phyloP scores from a whole-genome alignment of 768 basidiomycete genomes.

The Galerina sulciceps region DNA sequence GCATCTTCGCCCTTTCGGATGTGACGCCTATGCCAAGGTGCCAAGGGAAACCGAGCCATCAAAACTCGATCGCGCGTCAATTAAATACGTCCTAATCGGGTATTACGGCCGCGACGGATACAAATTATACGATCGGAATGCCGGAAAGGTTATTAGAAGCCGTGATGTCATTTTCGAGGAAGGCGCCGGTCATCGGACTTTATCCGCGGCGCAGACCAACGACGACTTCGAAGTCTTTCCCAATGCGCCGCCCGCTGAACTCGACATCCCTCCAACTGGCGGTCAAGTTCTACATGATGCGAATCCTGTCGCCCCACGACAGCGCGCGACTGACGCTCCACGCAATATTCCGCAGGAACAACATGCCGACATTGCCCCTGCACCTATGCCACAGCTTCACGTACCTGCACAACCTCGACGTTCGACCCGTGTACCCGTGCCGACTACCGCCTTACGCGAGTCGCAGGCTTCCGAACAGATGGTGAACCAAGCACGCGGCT shows the following conservation, averaged over 20 bases:
- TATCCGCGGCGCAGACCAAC: background rate
- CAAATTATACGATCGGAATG: conserved; percentile 14
- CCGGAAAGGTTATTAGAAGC: conserved; percentile 14
- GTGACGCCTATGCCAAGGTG: conserved; percentile 31
- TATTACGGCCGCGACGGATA: conserved; percentile 25
- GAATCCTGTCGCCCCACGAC: background rate
- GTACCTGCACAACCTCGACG: background rate
- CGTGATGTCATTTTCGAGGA: conserved; percentile 31
- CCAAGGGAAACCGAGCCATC: conserved; percentile 16
- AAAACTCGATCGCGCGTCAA: conserved; percentile 16
- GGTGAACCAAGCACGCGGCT: background rate
- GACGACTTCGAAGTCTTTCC: background rate
- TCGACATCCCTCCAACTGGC: background rate
- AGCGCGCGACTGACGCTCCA: background rate
- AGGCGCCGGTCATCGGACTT: conserved; percentile 11
- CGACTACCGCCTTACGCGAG: background rate
- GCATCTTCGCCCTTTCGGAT: conserved; percentile 34
- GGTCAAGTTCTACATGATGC: background rate
- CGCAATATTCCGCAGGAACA: background rate
- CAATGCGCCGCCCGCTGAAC: background rate
- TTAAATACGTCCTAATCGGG: conserved; percentile 25
- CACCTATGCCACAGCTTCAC: no score
- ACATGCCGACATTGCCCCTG: no score
- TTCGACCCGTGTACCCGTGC: background rate
- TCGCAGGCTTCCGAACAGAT: background rate